A percentile compares a stretch with the other conserved stretches of the same genome.
Conservation (phyloP, 2,329 filamentous ascomycete species). For the Colletotrichum lindemuthianum region DNA sequence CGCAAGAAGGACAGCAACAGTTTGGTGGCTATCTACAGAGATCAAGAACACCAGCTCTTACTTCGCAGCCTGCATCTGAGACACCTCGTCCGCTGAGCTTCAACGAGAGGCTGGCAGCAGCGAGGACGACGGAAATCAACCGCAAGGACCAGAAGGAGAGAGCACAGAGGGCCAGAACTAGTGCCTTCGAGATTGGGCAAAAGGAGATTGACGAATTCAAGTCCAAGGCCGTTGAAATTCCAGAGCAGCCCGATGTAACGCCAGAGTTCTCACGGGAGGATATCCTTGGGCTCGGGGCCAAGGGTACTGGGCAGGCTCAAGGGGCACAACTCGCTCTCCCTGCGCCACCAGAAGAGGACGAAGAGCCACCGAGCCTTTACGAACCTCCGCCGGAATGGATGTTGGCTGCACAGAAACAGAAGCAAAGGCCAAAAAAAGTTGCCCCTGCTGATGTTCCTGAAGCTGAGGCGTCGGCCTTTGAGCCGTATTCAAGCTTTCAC, state of each 20-base stretch:
- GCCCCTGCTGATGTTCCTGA: slow-evolving; percentile 49
- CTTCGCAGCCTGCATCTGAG: slow-evolving; percentile 40
- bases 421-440: slow-evolving; percentile 36
- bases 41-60: slow-evolving; percentile 49
- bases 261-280: slow-evolving; percentile 73
- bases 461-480: slow-evolving; percentile 73
- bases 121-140: slow-evolving; percentile 64
- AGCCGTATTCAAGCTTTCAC: slow-evolving; percentile 87
- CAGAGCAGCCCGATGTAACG: slow-evolving; percentile 55
- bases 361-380: slow-evolving; percentile 28
- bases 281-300: slow-evolving; percentile 55
- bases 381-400: slow-evolving; percentile 32
- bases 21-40: slow-evolving; percentile 56
- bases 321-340: slow-evolving; percentile 4
- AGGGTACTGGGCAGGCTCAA: slow-evolving; percentile 28
- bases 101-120: slow-evolving; percentile 84
- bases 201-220: slow-evolving; percentile 71
- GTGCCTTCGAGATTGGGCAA: slow-evolving; percentile 66
- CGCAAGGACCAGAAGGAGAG: slow-evolving; percentile 62
- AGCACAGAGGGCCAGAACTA: slow-evolving; percentile 63
- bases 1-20: slow-evolving; percentile 42
- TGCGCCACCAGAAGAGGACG: slow-evolving; percentile 3
- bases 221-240: slow-evolving; percentile 63
- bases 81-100: slow-evolving; percentile 68
- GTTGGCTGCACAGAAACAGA: slow-evolving; percentile 13